phyloP scores from a whole-genome alignment of 441 rosid genomes.

The Breynia disticha region DNA sequence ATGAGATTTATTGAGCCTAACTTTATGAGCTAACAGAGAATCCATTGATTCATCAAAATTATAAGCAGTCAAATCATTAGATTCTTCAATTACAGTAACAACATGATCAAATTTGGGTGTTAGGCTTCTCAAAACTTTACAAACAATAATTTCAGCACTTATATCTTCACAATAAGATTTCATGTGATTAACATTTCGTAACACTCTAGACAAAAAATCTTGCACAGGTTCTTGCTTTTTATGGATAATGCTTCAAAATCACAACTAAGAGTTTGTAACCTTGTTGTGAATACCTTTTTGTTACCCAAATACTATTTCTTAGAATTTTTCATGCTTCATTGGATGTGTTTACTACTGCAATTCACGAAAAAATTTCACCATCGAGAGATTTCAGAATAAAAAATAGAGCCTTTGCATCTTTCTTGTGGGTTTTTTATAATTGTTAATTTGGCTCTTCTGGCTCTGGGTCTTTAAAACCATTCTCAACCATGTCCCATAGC shows the following conservation, averaged over 20 bases:
- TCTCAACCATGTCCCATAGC: background rate
- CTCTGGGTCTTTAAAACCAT: background rate
- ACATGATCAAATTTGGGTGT: background rate
- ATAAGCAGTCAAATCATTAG: background rate
- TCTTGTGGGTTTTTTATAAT: background rate
- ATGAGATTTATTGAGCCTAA: background rate
- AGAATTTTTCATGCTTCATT: slow-evolving; percentile 8
- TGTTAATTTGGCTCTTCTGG: background rate
- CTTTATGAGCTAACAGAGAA: slow-evolving; percentile 3
- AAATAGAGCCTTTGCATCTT: background rate
- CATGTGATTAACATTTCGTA: slow-evolving; percentile 1
- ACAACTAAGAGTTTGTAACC: background rate
- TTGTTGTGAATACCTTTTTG: background rate
- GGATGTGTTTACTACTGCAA: background rate
- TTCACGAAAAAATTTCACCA: background rate
- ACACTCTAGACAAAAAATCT: background rate
- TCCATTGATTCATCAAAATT: slow-evolving; percentile 7
- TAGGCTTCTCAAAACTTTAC: slow-evolving; percentile 2
- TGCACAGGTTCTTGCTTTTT: background rate
- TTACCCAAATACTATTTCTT: background rate
- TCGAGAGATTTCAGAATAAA: background rate
- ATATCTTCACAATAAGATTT: background rate
- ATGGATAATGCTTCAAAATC: background rate
- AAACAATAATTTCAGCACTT: background rate
- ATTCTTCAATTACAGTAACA: slow-evolving; percentile 8